These are phyloP conservation scores for Pleurotus djamor DNA, from an alignment of 768 basidiomycete species.

Conservation along the genomic window DNA sequence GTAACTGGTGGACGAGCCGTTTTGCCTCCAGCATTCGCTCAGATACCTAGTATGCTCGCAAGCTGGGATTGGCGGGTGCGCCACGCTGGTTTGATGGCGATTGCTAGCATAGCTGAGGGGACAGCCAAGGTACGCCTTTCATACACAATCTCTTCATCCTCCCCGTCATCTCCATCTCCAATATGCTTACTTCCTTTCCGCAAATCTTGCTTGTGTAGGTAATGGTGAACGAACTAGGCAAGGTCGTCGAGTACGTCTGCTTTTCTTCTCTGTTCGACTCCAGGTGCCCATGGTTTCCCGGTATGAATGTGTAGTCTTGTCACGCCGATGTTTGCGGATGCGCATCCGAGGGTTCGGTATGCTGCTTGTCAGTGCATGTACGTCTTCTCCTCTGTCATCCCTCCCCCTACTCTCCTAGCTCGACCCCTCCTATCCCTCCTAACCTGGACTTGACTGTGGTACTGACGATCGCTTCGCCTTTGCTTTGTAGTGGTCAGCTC, in stretches of 20 bases:
- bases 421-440: not conserved
- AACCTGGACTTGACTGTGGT: no score
- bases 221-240: slow-evolving; percentile 79
- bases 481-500: slow-evolving; percentile 66
- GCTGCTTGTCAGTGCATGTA: slow-evolving; percentile 91
- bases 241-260: slow-evolving; percentile 70
- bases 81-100: slow-evolving; percentile 86
- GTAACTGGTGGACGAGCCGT: slow-evolving; percentile 76
- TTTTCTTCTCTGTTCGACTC: not conserved
- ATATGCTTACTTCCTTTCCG: no score
- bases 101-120: slow-evolving; percentile 84
- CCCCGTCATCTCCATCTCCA: not conserved
- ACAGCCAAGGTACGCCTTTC: slow-evolving; percentile 54
- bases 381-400: slow-evolving; percentile 18
- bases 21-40: slow-evolving; percentile 77
- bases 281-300: not conserved
- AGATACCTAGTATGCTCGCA: slow-evolving; percentile 79
- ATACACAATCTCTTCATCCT: not conserved
- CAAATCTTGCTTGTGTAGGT: slow-evolving; percentile 34
- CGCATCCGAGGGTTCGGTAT: slow-evolving; percentile 71
- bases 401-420: slow-evolving; percentile 6
- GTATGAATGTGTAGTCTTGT: slow-evolving; percentile 49
- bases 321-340: slow-evolving; percentile 73
- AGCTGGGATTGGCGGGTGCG: slow-evolving; percentile 83
- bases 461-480: not conserved